Percentiles rank a stretch among this genome's conserved stretches.
These are phyloP conservation scores for Ganoderma lucidum DNA, from an alignment of 1,284 basidiomycete species.

Conservation along the genomic window DNA sequence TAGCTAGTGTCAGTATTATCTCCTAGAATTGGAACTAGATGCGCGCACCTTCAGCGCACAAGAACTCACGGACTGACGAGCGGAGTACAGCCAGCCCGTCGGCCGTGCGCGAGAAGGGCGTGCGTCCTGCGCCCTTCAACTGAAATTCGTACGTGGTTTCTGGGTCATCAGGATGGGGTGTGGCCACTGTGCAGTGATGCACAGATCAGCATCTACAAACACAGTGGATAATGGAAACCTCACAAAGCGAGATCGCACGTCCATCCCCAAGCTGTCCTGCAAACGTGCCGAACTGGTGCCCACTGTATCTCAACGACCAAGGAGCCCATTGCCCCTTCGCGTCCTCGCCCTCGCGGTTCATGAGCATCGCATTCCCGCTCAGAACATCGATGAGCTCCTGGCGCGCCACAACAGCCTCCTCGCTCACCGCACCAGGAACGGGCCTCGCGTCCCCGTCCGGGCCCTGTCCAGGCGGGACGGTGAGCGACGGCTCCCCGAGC, in stretches of 20 bases:
- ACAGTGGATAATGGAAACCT: slow-evolving; percentile 39
- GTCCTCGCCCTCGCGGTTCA: slow-evolving; percentile 51
- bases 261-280: slow-evolving; percentile 99
- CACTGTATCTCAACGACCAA: slow-evolving; percentile 89
- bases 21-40: not conserved
- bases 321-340: slow-evolving; percentile 72
- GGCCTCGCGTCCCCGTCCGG: slow-evolving; percentile 32
- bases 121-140: slow-evolving; percentile 93
- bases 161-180: slow-evolving; percentile 68
- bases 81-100: slow-evolving; percentile 95
- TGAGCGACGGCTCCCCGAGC: slow-evolving; percentile 64
- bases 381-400: slow-evolving; percentile 83
- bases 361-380: slow-evolving; percentile 79
- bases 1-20: too few species aligned
- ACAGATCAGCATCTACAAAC: not conserved
- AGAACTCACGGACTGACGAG: slow-evolving; percentile 92
- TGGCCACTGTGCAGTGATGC: slow-evolving; percentile 65
- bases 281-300: slow-evolving; percentile 94
- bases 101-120: slow-evolving; percentile 90
- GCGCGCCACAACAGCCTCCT: slow-evolving; percentile 54
- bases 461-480: slow-evolving; percentile 25
- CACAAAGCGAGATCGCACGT: slow-evolving; percentile 85
- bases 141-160: slow-evolving; percentile 83
- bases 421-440: slow-evolving; percentile 40
- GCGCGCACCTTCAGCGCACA: slow-evolving; percentile 81